Evolutionary conservation across 2,329 filamentous ascomycete species (phyloP).

Genomic region (Scorias spongiosa): DNA sequence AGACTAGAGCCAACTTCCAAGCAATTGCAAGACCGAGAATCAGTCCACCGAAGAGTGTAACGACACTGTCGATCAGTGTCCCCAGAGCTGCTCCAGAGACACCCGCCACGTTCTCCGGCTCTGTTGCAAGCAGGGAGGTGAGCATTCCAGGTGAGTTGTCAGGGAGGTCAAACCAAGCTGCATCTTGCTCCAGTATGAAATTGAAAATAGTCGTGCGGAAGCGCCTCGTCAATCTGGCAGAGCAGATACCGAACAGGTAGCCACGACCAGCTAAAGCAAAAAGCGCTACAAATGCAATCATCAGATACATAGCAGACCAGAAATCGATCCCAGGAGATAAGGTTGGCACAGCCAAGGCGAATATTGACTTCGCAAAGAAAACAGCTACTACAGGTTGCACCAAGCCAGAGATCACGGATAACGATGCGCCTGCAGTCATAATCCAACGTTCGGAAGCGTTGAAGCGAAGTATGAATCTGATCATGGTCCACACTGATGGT

Average conservation of each 20-base stretch:
- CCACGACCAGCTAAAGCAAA: conserved; percentile 53
- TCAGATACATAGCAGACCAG: conserved; percentile 72
- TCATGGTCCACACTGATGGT: conserved; percentile 56
- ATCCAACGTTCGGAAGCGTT: conserved; percentile 54
- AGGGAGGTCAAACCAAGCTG: conserved; percentile 63
- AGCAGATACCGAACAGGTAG: conserved; percentile 60
- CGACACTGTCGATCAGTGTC: conserved; percentile 29
- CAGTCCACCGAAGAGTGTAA: conserved; percentile 29
- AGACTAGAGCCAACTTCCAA: conserved; percentile 34
- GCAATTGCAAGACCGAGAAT: conserved; percentile 33
- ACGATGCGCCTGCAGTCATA: conserved; percentile 57
- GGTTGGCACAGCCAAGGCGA: conserved; percentile 46
- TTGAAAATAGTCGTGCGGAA: conserved; percentile 69
- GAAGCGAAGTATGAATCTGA: conserved; percentile 63
- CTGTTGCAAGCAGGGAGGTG: conserved; percentile 28
- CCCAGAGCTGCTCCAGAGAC: conserved; percentile 32
- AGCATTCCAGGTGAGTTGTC: conserved; percentile 27
- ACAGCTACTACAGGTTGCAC: conserved; percentile 61
- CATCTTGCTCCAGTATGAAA: conserved; percentile 74
- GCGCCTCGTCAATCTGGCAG: conserved; percentile 63
- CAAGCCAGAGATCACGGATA: conserved; percentile 58
- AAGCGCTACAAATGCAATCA: conserved; percentile 58
- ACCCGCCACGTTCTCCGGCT: conserved; percentile 34
- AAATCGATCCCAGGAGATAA: conserved; percentile 54
- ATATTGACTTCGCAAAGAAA: conserved; percentile 76